Evolutionary conservation across 129 eudicot species (phyloP), one percentile per base, ranked within the genome.

Genomic region (Scalesia atractyloides): DNA sequence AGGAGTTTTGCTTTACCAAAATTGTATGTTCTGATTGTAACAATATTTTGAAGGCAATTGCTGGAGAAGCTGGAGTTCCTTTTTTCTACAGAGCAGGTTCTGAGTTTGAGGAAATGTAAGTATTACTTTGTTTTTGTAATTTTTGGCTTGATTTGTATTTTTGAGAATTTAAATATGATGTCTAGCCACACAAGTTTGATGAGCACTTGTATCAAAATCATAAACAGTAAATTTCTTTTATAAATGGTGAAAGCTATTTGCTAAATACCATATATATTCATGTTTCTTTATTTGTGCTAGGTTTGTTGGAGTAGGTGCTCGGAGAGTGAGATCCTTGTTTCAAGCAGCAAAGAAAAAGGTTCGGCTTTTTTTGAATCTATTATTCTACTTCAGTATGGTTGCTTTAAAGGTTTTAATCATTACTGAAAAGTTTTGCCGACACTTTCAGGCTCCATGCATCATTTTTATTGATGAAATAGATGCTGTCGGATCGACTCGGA

Each of bases 41-140:
- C 19, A 30, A 37, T 19, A 63, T 63, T 1, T 79, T 68, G 44
- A 71, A 94, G 99, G 99, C 99, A 16, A 94, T 94, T 73, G 97
- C 99, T 73, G 99, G 99, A 75, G 99, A 94, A 84, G 99, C 99
- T 77, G 99, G 99, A 36, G 99, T 94, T 24, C 99, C 99, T 22
- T 94, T 94, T 82, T 94, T 94, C 58, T 94, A 94, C 82, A 80
- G 93, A 74, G 99, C 99, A 52, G 99, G 99, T 72, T 94, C 99
- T 15, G 99, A 94, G 39, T 94, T 94, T 80, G 99, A 94, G 76
- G 99, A 94, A 80, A 94, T 94, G 99, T 94, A 82, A 84, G 96
- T 79, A 46, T 46, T 46, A 1, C 3, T 46, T 18, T 71, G 53
- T 57, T 14, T 39, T 39, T 54, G 52, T 48, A 20, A 41, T 18